Evolutionary conservation across 2,329 filamentous ascomycete genomes (phyloP), one percentile per base, ranked within the genome.

Genomic region (Sporothrix luriei): DNA sequence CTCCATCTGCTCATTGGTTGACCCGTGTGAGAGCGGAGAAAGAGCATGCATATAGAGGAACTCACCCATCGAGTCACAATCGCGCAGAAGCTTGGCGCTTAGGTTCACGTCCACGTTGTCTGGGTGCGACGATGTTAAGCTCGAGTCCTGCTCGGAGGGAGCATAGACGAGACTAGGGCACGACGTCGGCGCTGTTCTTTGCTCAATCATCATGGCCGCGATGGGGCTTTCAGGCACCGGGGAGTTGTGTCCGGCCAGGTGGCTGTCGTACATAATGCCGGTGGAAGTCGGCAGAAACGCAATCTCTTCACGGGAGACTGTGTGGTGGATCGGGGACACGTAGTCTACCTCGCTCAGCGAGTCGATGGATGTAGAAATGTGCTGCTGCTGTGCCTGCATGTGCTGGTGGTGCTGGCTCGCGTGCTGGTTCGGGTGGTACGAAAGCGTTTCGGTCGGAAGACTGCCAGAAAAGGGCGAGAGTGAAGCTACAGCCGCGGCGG

Each of bases 301-400:
- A 29, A 87, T 78, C 24, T 89, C 86, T 38, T 89, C 86, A 72
- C 85, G 76, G 1, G 79, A 79, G 72, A 83, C 85, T 1, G 83
- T 80, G 67, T 87, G 86, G 76, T 82, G 84, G 73, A 89, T 81
- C 10, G 85, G 78, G 72, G 83, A 83, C 80, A 88, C 72, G 78
- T 89, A 89, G 75, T 89, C 87, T 70, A 85, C 83, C 33, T 89
- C 87, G 75, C 85, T 88, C 69, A 89, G 81, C 2, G 87, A 85
- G 73, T 88, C 87, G 69, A 87, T 80, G 0, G 85, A 85, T 0
- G 84, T 82, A 0, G 85, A 84, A 40, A 87, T 79, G 59, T 82
- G 80, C 40, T 85, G 84, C 10, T 73, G 79, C 5, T 73, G 80
- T 71, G 70, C 80, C 73, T 72, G 74, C 71, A 78, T 76, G 72